Evolutionary conservation across 495 filamentous ascomycete species (phyloP), one percentile per base, ranked within the genome.

Genomic region (Apiosordaria backusii): DNA sequence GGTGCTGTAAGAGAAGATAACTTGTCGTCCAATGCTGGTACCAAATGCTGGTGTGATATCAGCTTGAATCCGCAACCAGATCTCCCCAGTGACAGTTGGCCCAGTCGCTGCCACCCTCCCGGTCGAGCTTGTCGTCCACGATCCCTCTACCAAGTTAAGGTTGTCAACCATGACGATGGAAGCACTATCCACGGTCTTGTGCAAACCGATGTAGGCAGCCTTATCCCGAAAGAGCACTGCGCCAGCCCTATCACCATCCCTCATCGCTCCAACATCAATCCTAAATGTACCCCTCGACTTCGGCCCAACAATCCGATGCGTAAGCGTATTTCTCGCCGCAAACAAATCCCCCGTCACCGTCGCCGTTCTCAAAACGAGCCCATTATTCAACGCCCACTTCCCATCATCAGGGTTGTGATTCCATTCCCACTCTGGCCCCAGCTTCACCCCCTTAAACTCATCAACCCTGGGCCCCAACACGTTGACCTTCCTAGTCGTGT

Each of bases 391-490:
- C 24, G 29, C 7, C 29, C 53, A 81, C 59, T 75, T 78, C 16
- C 66, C 70, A 29, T 72, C 72, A 50, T 87, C 83, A 0, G 85
- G 85, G 63, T 87, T 86, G 54, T 87, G 85, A 68, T 88, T 88
- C 85, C 86, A 88, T 68, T 88, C 85, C 84, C 84, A 87, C 27
- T 79, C 72, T 0, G 76, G 71, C 5, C 75, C 68, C 4, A 88
- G 67, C 4, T 68, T 61, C 5, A 65, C 50, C 0, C 74, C 79
- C 6, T 62, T 61, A 63, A 87, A 87, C n/a, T 60, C 72, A 64
- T 86, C 83, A 50, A 68, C 5, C 19, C 15, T 50, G 0, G 71
- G 78, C 4, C 80, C 79, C 1, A 71, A 64, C 68, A 69, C 71
- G 0, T 61, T 63, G 2, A 76, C 65, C 2, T 63, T 67, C 55